Conservation (phyloP, 768 basidiomycete species). For the Termitomyces sp. region DNA sequence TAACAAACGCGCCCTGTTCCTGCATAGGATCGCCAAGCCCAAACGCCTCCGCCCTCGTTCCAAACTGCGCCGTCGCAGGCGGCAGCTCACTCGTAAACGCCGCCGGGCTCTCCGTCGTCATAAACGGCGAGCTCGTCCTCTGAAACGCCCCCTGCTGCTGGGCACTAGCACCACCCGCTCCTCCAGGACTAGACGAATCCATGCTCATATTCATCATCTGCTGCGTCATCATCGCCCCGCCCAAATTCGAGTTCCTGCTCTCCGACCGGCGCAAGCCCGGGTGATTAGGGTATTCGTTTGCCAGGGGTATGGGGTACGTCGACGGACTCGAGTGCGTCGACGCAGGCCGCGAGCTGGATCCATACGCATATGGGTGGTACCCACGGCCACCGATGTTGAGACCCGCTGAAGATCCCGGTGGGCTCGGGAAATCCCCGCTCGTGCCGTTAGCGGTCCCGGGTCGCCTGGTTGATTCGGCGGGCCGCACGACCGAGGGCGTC, state of each 20-base stretch:
- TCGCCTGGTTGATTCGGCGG: conserved; percentile 42
- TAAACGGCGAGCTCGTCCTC: conserved; percentile 36
- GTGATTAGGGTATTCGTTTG: conserved; percentile 23
- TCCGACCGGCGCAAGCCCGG: conserved; percentile 24
- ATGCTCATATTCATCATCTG: conserved; percentile 33
- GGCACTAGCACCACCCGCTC: not conserved
- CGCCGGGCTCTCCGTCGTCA: conserved; percentile 33
- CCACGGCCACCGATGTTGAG: conserved; percentile 33
- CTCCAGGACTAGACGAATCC: conserved; percentile 9
- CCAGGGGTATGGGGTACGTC: conserved; percentile 32
- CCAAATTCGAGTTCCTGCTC: conserved; percentile 34
- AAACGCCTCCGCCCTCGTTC: conserved; percentile 2
- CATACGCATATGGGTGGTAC: conserved; percentile 51
- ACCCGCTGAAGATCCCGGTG: conserved; percentile 24
- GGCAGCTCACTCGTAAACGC: conserved; percentile 32
- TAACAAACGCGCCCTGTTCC: conserved; percentile 13
- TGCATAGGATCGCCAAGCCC: not conserved
- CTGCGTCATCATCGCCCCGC: conserved; percentile 33
- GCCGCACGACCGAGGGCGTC: conserved; percentile 60
- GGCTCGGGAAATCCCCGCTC: conserved; percentile 25
- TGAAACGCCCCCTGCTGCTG: conserved; percentile 5
- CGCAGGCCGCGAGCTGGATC: conserved; percentile 25
- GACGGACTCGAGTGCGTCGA: conserved; percentile 44
- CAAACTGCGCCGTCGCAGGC: conserved; percentile 6
- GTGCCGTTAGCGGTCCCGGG: conserved; percentile 39